Conservation (phyloP, 2,329 filamentous ascomycete genomes). For the Sarocladium kiliense region DNA sequence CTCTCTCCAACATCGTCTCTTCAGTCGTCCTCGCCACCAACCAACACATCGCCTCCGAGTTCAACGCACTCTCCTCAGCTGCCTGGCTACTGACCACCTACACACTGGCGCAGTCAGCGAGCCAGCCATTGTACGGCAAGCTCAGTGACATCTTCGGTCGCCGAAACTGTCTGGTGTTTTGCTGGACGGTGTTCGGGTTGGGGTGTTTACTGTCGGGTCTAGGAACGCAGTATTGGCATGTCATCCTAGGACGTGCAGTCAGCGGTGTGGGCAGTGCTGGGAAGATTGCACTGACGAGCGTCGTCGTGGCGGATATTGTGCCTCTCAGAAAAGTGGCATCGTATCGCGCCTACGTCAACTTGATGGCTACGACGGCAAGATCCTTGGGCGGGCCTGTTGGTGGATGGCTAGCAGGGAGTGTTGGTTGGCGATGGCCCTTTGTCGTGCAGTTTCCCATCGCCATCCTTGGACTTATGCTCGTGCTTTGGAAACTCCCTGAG, state of each 20-base stretch:
- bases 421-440: conserved; percentile 78
- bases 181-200: conserved; percentile 59
- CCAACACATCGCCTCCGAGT: conserved; percentile 15
- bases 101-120: conserved; percentile 19
- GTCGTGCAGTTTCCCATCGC: too few species aligned
- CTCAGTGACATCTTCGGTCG: conserved; percentile 67
- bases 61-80: background rate
- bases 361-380: conserved; percentile 65
- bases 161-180: conserved; percentile 59
- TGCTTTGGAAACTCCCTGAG: too few species aligned
- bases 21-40: conserved; percentile 13
- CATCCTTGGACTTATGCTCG: too few species aligned
- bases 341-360: conserved; percentile 70
- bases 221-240: background rate
- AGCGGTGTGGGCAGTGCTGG: conserved; percentile 38
- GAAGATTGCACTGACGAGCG: conserved; percentile 61
- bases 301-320: conserved; percentile 63
- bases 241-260: background rate
- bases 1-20: conserved; percentile 12
- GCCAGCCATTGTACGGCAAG: conserved; percentile 61
- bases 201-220: conserved; percentile 42
- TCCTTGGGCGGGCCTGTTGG: conserved; percentile 65
- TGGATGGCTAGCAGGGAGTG: conserved; percentile 64
- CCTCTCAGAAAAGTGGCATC: conserved; percentile 63
- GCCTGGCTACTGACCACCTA: conserved; percentile 19